Conservation (phyloP, 202 grass and related monocot genomes). For the Brachypodium distachyon region DNA sequence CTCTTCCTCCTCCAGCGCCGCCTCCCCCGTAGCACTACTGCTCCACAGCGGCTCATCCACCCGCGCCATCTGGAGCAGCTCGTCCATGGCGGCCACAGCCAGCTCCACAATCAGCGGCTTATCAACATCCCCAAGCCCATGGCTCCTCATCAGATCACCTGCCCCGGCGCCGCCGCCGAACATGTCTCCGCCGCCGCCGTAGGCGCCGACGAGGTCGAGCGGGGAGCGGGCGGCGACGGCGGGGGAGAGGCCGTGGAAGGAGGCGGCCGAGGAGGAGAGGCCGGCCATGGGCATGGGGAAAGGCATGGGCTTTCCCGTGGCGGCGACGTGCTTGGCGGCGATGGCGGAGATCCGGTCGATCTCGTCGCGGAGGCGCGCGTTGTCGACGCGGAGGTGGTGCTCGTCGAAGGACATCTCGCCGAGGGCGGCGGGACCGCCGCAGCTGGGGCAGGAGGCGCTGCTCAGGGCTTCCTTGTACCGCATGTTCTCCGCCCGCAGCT, state of each 20-base stretch:
- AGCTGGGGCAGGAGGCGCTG: conserved; percentile 75
- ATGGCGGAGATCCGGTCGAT: conserved; percentile 82
- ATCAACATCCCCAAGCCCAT: no score
- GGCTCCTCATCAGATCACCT: no score
- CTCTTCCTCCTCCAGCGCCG: conserved; percentile 61
- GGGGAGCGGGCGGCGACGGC: conserved; percentile 34
- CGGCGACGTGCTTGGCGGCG: conserved; percentile 72
- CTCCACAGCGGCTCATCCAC: conserved; percentile 62
- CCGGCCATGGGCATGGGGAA: no score
- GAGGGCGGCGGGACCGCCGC: conserved; percentile 58
- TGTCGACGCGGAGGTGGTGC: conserved; percentile 82
- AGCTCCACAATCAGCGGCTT: conserved; percentile 87
- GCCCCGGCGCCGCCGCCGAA: background rate
- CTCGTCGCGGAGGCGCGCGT: conserved; percentile 63
- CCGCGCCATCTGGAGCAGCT: conserved; percentile 61
- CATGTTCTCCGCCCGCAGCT: conserved; percentile 59
- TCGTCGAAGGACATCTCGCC: conserved; percentile 95
- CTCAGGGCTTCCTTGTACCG: conserved; percentile 66
- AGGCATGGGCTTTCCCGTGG: no score
- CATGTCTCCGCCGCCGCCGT: conserved; percentile 9
- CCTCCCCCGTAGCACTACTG: background rate
- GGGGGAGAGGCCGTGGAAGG: no score
- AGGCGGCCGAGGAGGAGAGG: no score
- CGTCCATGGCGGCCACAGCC: conserved; percentile 80
- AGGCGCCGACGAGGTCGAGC: conserved; percentile 38